Evolutionary conservation across 2,329 filamentous ascomycete genomes (phyloP).

Genomic region (Talaromyces verruculosus): DNA sequence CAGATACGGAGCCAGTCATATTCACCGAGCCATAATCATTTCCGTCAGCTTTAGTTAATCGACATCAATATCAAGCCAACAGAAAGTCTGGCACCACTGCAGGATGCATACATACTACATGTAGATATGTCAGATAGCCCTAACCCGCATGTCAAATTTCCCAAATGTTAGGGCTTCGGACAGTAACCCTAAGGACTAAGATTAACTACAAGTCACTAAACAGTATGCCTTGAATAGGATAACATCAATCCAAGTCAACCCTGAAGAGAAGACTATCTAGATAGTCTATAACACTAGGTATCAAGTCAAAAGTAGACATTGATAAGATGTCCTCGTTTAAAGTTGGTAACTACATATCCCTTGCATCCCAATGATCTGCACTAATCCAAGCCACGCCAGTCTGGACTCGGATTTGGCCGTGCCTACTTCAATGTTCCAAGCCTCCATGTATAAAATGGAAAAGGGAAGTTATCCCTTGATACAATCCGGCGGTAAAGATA

Average conservation of each 20-base stretch:
- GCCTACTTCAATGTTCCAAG: not conserved
- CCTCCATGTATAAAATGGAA: not conserved
- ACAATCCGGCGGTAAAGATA: not conserved
- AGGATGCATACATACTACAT: conserved; percentile 9
- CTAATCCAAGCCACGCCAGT: conserved; percentile 2
- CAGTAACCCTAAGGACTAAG: not conserved
- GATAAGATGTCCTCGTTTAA: not conserved
- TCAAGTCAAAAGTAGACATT: not conserved
- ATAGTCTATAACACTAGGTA: not conserved
- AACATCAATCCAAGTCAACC: too few relatives aligned
- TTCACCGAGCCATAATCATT: not conserved
- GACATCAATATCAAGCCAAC: not conserved
- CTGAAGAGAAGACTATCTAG: not conserved
- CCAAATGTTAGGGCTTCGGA: not conserved
- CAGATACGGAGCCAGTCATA: not conserved
- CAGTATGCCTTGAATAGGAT: too few relatives aligned
- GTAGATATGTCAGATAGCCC: not conserved
- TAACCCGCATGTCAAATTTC: not conserved
- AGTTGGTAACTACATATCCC: conserved; percentile 1
- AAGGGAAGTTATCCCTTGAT: conserved; percentile 4
- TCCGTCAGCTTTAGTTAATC: not conserved
- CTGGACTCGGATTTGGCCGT: not conserved
- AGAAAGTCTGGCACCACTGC: not conserved
- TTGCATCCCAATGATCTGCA: conserved; percentile 11
- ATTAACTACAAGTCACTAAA: not conserved